phyloP scores from a whole-genome alignment of 768 basidiomycete genomes.

The Exidia glandulosa region DNA sequence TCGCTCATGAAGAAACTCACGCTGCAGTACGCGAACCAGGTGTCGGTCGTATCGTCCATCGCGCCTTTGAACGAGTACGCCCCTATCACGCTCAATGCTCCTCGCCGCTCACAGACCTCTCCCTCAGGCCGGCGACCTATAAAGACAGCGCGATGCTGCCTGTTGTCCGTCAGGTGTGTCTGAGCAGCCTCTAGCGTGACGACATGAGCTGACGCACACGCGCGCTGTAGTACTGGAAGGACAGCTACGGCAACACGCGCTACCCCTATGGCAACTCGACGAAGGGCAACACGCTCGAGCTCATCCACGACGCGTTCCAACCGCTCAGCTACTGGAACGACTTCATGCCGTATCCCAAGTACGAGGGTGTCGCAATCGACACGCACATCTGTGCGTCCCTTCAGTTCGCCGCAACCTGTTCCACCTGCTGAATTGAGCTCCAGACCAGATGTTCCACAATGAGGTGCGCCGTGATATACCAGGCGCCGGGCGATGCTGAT shows the following conservation, averaged over 20 bases:
- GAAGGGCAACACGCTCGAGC: slow-evolving; percentile 8
- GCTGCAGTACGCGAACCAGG: slow-evolving; percentile 6
- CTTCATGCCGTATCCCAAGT: slow-evolving; percentile 6
- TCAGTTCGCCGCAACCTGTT: not conserved
- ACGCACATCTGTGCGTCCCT: slow-evolving; percentile 6
- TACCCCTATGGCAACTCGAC: slow-evolving; percentile 2
- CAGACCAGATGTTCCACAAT: not conserved
- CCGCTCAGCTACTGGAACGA: slow-evolving; percentile 9
- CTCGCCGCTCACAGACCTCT: not conserved
- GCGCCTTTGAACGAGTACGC: slow-evolving; percentile 14
- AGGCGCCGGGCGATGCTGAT: slow-evolving; percentile 1
- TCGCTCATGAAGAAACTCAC: slow-evolving; percentile 7
- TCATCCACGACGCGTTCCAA: slow-evolving; percentile 12
- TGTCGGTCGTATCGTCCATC: slow-evolving; percentile 7
- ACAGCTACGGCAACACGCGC: slow-evolving; percentile 6
- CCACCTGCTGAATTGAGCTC: not conserved
- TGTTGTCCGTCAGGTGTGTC: slow-evolving; percentile 36
- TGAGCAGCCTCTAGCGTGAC: not conserved
- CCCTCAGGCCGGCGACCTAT: slow-evolving; percentile 60
- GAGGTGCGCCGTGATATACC: not conserved
- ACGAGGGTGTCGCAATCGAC: slow-evolving; percentile 12
- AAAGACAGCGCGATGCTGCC: slow-evolving; percentile 38
- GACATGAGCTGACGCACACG: not conserved
- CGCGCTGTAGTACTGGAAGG: slow-evolving; percentile 8
- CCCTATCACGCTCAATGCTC: not conserved